Percentiles rank a stretch among this genome's conserved stretches.
These are phyloP conservation scores for Puccinia horiana DNA, from an alignment of 1,284 basidiomycete genomes.

Conservation along the genomic window DNA sequence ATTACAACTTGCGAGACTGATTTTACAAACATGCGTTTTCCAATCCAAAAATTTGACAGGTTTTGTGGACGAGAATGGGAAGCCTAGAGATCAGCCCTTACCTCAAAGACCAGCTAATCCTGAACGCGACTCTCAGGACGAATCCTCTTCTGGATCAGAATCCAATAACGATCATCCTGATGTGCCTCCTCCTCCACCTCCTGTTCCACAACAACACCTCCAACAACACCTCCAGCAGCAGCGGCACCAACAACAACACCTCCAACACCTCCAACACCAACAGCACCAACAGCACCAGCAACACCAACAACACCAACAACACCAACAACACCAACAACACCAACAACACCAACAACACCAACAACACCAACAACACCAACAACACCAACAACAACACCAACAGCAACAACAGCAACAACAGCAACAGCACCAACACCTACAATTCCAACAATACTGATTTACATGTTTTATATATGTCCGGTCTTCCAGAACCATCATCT, in stretches of 20 bases:
- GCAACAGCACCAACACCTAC: not conserved
- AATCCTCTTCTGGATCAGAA: conserved; percentile 1
- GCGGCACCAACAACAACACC: not conserved
- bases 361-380: not conserved
- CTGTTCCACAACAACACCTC: not conserved
- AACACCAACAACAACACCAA: not conserved
- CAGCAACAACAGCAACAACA: not conserved
- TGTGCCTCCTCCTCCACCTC: not conserved
- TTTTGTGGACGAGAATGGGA: conserved; percentile 48
- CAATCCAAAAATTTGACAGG: too few relatives aligned
- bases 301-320: not conserved
- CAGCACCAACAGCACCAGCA: not conserved
- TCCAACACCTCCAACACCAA: not conserved
- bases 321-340: not conserved
- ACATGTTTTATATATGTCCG: too few relatives aligned
- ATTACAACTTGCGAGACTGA: not conserved
- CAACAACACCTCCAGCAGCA: not conserved
- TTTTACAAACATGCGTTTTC: not conserved
- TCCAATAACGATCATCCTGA: not conserved
- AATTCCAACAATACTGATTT: not conserved
- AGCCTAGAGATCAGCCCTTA: conserved; percentile 38
- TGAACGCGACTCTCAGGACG: conserved; percentile 23
- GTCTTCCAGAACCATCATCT: not conserved
- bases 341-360: not conserved
- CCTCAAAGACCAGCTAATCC: conserved; percentile 46